phyloP scores from a whole-genome alignment of 305 asterid genomes.

The Salvia sclarea region DNA sequence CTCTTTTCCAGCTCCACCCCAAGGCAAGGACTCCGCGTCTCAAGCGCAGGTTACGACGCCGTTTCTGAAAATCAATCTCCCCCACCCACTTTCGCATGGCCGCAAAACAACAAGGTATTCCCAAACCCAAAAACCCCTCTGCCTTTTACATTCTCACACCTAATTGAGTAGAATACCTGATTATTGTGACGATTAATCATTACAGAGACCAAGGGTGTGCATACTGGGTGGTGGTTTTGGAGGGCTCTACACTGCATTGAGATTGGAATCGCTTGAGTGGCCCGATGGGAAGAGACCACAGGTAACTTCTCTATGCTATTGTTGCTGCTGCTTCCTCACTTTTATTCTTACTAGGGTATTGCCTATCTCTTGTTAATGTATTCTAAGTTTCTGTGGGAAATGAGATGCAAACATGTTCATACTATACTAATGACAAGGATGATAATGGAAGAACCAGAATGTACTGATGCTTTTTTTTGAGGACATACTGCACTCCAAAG shows the following conservation, averaged over 20 bases:
- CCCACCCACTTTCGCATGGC: slow-evolving; percentile 52
- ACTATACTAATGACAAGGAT: slow-evolving; percentile 9
- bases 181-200: slow-evolving; percentile 22
- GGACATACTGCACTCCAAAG: slow-evolving; percentile 5
- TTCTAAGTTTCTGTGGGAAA: not conserved
- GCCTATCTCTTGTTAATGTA: not conserved
- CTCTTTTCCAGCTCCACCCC: slow-evolving; percentile 30
- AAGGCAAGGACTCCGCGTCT: slow-evolving; percentile 36
- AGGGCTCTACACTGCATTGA: slow-evolving; percentile 92
- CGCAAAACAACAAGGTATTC: slow-evolving; percentile 46
- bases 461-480: not conserved
- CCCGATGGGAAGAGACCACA: slow-evolving; percentile 92
- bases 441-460: not conserved
- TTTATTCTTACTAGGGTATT: slow-evolving; percentile 3
- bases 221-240: slow-evolving; percentile 98
- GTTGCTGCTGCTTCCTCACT: slow-evolving; percentile 16
- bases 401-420: not conserved
- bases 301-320: slow-evolving; percentile 42
- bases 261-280: slow-evolving; percentile 95
- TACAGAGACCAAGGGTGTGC: slow-evolving; percentile 94
- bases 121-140: not conserved
- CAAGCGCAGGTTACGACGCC: slow-evolving; percentile 36
- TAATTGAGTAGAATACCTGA: not conserved
- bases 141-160: not conserved
- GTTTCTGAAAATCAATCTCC: slow-evolving; percentile 42